Evolutionary conservation across 202 grass and related monocot genomes (phyloP), one percentile per base, ranked within the genome.

Genomic region (Schoenoplectus triqueter): DNA sequence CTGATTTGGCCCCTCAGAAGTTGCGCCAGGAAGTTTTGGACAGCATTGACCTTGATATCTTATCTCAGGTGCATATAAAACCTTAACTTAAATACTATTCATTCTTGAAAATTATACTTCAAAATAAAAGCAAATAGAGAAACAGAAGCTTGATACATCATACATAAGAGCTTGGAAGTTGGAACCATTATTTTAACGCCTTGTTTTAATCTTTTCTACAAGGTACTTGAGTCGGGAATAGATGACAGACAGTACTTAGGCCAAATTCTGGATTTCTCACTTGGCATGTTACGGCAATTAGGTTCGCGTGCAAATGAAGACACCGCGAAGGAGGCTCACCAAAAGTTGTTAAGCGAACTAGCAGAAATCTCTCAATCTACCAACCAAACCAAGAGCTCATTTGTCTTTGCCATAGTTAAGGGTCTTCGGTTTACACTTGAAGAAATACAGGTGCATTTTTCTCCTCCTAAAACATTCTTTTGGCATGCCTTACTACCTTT

Each of bases 351-450:
- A 81, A 88, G 66, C 4, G 93, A 93, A 39, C 84, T 99, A 77
- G 74, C 78, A 56, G 86, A 87, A 52, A 91, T 82, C 82, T 89
- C 92, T 88, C 83, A 86, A 81, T 86, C 61, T 69, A 57, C 83
- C 63, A 71, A 81, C 8, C 89, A 90, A 73, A 66, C 54, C 3
- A 87, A 84, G 73, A 90, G 75, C 49, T 94, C 91, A 70, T 99
- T 96, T 74, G 22, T 90, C 82, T 78, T 92, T 88, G 73, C 86
- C 69, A 73, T 93, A 45, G 85, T 92, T 61, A 95, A 92, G 86
- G 96, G 93, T 39, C 66, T 99, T 80, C 93, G 87, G 11, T 99
- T 99, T 84, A 90, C 86, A 80, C 80, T 95, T 44, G 93, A 95
- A 87, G 90, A 99, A 81, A 92, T 99, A 91, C 88, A 92, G 93